A percentile compares a stretch with the other conserved stretches of the same genome.
Evolutionary conservation across 352 stramenopile species (phyloP).

Genomic region (Phytophthora palmivora): DNA sequence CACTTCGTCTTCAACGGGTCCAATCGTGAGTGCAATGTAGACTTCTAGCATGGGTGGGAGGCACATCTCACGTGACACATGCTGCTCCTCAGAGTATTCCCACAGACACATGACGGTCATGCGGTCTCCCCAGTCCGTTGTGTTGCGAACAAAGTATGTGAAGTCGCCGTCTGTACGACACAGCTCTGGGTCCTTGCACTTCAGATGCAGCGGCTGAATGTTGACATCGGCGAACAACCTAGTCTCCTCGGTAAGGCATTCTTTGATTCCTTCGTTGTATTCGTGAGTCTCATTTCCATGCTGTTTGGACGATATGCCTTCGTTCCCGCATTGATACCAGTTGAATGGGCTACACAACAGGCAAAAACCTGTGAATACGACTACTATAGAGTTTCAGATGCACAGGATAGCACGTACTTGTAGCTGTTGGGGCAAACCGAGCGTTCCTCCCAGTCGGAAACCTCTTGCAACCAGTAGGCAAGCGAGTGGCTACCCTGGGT

Average conservation of each 20-base stretch:
- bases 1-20: constrained; percentile 58
- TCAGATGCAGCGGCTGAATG: constrained; percentile 72
- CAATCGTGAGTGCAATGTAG: constrained; percentile 64
- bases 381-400: not conserved
- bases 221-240: constrained; percentile 76
- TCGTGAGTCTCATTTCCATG: constrained; percentile 42
- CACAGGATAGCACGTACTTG: constrained; percentile 53
- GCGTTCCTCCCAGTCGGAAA: constrained; percentile 84
- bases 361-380: not conserved
- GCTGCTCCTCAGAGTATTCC: constrained; percentile 67
- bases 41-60: constrained; percentile 81
- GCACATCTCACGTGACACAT: constrained; percentile 63
- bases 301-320: constrained; percentile 47
- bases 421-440: constrained; percentile 82
- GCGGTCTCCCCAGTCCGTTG: constrained; percentile 80
- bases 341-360: constrained; percentile 65
- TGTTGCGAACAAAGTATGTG: constrained; percentile 84
- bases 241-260: constrained; percentile 70
- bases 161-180: constrained; percentile 67
- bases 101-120: constrained; percentile 88
- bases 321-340: constrained; percentile 84
- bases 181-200: constrained; percentile 61
- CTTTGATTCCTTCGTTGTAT: constrained; percentile 63
- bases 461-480: constrained; percentile 83
- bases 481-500: constrained; percentile 78